Evolutionary conservation across 495 filamentous ascomycete genomes (phyloP).

Genomic region (Terfezia boudieri): DNA sequence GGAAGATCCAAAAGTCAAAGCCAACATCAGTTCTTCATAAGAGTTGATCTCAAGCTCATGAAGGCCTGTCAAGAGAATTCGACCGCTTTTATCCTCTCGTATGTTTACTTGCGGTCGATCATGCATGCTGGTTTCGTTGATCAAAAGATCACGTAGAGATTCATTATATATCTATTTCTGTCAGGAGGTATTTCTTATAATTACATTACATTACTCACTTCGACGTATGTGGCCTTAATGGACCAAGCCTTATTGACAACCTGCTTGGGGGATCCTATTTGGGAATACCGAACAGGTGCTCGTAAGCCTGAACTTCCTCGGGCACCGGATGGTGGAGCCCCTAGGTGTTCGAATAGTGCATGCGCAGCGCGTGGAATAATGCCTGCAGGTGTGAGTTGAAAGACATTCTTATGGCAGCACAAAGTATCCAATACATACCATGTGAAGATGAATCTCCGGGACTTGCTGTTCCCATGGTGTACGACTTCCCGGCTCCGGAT

Average conservation of each 20-base stretch:
- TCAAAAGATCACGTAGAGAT: slow-evolving; percentile 68
- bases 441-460: slow-evolving; percentile 43
- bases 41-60: slow-evolving; percentile 78
- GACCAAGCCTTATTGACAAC: slow-evolving; percentile 64
- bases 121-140: slow-evolving; percentile 26
- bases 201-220: slow-evolving; percentile 27
- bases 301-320: slow-evolving; percentile 50
- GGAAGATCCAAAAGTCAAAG: slow-evolving; percentile 73
- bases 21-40: slow-evolving; percentile 71
- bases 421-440: background rate
- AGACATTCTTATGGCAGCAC: slow-evolving; percentile 1
- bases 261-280: slow-evolving; percentile 26
- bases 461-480: slow-evolving; percentile 94
- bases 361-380: slow-evolving; percentile 81
- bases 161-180: slow-evolving; percentile 74
- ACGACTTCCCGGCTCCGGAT: slow-evolving; percentile 98
- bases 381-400: slow-evolving; percentile 28
- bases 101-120: slow-evolving; percentile 65
- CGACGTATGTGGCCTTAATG: slow-evolving; percentile 88
- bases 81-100: slow-evolving; percentile 82
- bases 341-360: slow-evolving; percentile 71
- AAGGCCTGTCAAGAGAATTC: slow-evolving; percentile 79
- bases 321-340: slow-evolving; percentile 34
- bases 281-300: slow-evolving; percentile 63
- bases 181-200: too few relatives aligned